A percentile compares a stretch with the other conserved stretches of the same genome.
Conservation (phyloP, 257 asterid species). For the Verbena officinalis region DNA sequence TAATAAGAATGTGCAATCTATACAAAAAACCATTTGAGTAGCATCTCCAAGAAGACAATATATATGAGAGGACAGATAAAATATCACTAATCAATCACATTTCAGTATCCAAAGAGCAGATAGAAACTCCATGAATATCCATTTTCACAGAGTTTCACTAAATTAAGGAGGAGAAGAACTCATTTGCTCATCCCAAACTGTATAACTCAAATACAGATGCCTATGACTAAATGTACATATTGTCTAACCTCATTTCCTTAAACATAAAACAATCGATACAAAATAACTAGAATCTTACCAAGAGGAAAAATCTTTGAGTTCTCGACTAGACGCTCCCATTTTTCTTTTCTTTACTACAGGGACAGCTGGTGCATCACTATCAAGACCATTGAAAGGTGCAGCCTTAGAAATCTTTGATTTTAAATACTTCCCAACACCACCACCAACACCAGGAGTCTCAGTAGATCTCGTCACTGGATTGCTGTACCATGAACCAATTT, state of each 20-base stretch:
- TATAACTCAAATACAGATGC: constrained; percentile 3
- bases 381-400: constrained; percentile 42
- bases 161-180: background rate
- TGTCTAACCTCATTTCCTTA: constrained; percentile 12
- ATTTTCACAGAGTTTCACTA: constrained; percentile 8
- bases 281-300: constrained; percentile 49
- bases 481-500: constrained; percentile 95
- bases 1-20: too few species aligned
- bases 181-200: background rate
- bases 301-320: constrained; percentile 73
- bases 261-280: background rate
- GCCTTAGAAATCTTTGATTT: constrained; percentile 45
- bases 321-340: constrained; percentile 43
- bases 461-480: constrained; percentile 62
- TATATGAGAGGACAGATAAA: background rate
- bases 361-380: constrained; percentile 45
- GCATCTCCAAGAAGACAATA: too few species aligned
- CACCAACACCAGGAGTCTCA: constrained; percentile 54
- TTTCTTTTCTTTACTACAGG: constrained; percentile 72
- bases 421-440: constrained; percentile 84
- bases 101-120: background rate
- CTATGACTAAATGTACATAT: background rate
- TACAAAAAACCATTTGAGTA: too few species aligned
- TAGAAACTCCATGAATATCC: background rate
- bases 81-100: background rate